phyloP scores from a whole-genome alignment of 1,284 basidiomycete species.

The Rhodofomes roseus region DNA sequence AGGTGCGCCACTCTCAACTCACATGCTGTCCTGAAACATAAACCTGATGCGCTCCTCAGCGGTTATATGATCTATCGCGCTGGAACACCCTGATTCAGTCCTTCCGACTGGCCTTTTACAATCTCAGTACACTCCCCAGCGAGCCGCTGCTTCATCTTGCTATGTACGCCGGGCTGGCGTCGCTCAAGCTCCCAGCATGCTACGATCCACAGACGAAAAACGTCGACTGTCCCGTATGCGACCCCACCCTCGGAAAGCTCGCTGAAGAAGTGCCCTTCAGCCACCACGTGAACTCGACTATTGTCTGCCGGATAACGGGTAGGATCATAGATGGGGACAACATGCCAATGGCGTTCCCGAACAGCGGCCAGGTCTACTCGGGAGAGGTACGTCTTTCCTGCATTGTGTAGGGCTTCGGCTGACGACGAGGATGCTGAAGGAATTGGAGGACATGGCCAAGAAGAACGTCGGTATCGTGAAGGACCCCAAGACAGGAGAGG shows the following conservation, averaged over 20 bases:
- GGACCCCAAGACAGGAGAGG: conserved; percentile 75
- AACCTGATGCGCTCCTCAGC: conserved; percentile 39
- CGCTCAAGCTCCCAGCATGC: conserved; percentile 82
- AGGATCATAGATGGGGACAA: conserved; percentile 95
- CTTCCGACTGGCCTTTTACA: conserved; percentile 84
- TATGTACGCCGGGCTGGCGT: conserved; percentile 84
- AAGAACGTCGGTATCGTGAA: conserved; percentile 72
- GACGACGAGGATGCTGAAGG: conserved; percentile 40
- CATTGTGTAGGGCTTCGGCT: not conserved
- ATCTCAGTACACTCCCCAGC: conserved; percentile 80
- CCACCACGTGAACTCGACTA: conserved; percentile 93
- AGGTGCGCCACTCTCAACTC: conserved; percentile 37
- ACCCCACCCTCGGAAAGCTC: conserved; percentile 70
- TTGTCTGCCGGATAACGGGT: conserved; percentile 89
- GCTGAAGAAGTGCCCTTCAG: conserved; percentile 87
- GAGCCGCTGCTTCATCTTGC: conserved; percentile 85
- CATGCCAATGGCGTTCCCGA: conserved; percentile 85
- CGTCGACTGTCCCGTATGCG: conserved; percentile 91
- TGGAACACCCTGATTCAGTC: conserved; percentile 74
- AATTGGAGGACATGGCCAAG: conserved; percentile 81
- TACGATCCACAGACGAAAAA: conserved; percentile 64
- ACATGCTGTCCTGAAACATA: not conserved
- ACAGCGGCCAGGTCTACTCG: conserved; percentile 89
- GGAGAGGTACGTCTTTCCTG: conserved; percentile 64
- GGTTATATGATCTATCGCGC: conserved; percentile 74